Evolutionary conservation across 179 eudicot genomes (phyloP).

Genomic region (Beta macrorhiza): DNA sequence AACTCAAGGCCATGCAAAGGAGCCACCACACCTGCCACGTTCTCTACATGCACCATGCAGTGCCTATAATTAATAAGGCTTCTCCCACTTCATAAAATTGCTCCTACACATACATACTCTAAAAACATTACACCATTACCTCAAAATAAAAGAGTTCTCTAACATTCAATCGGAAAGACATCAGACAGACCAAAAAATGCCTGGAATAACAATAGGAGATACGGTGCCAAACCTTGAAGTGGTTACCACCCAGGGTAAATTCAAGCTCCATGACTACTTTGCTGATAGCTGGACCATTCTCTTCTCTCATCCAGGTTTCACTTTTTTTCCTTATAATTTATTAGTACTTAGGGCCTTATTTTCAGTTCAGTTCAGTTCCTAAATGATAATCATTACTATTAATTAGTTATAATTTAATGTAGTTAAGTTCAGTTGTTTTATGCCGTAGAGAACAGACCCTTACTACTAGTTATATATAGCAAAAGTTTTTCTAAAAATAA

Average conservation of each 20-base stretch:
- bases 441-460: no score
- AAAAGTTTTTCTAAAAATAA: no score
- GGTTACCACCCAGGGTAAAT: constrained; percentile 65
- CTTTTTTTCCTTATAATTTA: neutral
- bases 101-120: neutral
- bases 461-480: no score
- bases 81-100: neutral
- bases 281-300: constrained; percentile 54
- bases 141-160: neutral
- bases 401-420: no score
- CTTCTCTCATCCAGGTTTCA: constrained; percentile 80
- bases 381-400: no score
- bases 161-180: neutral
- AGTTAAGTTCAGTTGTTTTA: no score
- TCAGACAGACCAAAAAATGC: constrained; percentile 36
- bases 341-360: no score
- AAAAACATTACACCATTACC: no score
- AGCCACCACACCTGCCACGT: constrained; percentile 19
- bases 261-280: constrained; percentile 67
- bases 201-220: constrained; percentile 83
- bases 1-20: neutral
- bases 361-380: no score
- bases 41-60: constrained; percentile 15
- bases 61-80: neutral
- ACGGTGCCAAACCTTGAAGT: constrained; percentile 64